Evolutionary conservation across 495 filamentous ascomycete genomes (phyloP), one percentile per base, ranked within the genome.

Genomic region (Extremus antarcticus): DNA sequence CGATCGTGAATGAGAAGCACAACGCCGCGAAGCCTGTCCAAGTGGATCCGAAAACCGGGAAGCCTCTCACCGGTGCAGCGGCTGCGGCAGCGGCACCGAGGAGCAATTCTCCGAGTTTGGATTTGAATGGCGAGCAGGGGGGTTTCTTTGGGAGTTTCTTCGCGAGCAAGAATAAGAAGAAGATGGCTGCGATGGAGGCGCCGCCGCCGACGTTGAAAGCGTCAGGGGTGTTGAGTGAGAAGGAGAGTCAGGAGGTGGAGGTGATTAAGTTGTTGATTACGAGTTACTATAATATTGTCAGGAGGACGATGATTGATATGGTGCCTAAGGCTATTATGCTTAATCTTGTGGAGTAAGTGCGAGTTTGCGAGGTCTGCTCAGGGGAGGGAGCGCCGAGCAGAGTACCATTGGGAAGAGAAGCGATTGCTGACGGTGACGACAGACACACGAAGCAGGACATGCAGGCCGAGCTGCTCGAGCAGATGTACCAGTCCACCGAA

Each of bases 251-350:
- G 53, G 94, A 99, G 65, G 94, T 99, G 25, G 94, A 99, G 73
- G 89, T 97, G 51, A 97, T 97, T 68, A 99, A 99, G 70, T 81
- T 97, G 40, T 77, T 99, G 53, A 97, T 99, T 65, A 85, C 79
- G 49, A 95, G 90, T 2, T 99, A 99, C 78, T 99, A 84, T 74
- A 95, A 92, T 73, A 97, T 99, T 68, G 90, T 95, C 48, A 87
- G 87, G 74, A 79, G 91, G 55, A 99, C 94, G 48, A 92, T 99
- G 91, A 95, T 97, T 58, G 94, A 99, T 64, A 99, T 97, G 94
- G 94, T 99, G 2, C 94, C 94, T 39, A 99, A 99, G 74, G 92
- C 94, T 19, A 92, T 99, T 71, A 99, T 99, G 94, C 78, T 96
- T 50, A 95, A 82, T 53, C 81, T 99, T 40, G 94, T 99, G 23